Conservation (phyloP, 306 rosid species). For the Castanopsis chinensis region DNA sequence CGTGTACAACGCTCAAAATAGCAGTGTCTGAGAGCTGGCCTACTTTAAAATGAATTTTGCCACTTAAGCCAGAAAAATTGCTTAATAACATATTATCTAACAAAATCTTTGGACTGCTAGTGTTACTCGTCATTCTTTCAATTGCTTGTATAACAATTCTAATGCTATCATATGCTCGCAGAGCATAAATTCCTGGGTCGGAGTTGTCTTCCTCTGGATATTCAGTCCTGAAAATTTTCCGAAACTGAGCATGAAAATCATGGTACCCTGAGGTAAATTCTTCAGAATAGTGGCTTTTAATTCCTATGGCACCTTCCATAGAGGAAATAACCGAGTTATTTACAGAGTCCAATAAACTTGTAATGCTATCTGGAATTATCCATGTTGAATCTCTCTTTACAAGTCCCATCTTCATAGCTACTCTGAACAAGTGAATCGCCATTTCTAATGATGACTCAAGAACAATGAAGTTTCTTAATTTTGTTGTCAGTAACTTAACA, state of each 20-base stretch:
- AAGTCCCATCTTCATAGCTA: conserved; percentile 49
- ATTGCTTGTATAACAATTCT: conserved; percentile 40
- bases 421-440: conserved; percentile 48
- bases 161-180: conserved; percentile 64
- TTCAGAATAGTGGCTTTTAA: conserved; percentile 47
- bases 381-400: conserved; percentile 48
- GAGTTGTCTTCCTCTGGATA: conserved; percentile 44
- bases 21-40: conserved; percentile 33
- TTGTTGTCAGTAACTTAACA: conserved; percentile 23
- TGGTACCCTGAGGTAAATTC: conserved; percentile 17
- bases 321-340: conserved; percentile 40
- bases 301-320: conserved; percentile 71
- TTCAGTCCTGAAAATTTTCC: conserved; percentile 22
- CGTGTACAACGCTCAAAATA: conserved; percentile 43
- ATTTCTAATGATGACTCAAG: conserved; percentile 54
- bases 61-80: conserved; percentile 53
- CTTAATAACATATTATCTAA: conserved; percentile 27
- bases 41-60: conserved; percentile 43
- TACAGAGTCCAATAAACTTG: conserved; percentile 43
- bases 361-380: conserved; percentile 56
- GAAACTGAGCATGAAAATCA: conserved; percentile 35
- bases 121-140: conserved; percentile 21
- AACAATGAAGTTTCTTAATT: conserved; percentile 57
- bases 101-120: conserved; percentile 7
- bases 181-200: conserved; percentile 51